Base-by-base conservation (phyloP, 164 flowering plant species). In the Vitis riparia region DNA sequence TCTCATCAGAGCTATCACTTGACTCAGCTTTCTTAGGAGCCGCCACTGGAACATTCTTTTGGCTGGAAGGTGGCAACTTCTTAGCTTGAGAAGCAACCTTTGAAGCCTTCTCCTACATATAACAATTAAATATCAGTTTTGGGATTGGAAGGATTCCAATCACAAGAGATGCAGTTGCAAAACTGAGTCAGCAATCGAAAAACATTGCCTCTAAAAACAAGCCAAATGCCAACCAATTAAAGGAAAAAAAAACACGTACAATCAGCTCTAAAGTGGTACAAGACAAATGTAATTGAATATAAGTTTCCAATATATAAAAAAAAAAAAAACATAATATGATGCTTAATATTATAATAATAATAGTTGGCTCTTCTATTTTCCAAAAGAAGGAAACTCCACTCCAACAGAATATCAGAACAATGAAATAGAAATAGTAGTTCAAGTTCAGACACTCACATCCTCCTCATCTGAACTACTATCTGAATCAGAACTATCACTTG, bases 401-500 rank as follows among this genome's bases (percentile, higher is more conserved):
- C 3, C 11, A 37, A 37, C 7, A 57, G 6, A 2, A 10, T n/a
- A 57, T 30, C 15, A 11, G 30, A 59, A 17, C 50, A 9, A 13
- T 23, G 47, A 13, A 37, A 15, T 11, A 57, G 9, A 53, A 19
- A 1, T 10, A 13, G 19, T 11, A 44, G 13, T 11, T 14, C 9
- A 8, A 32, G 3, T 13, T 14, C 9, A 8, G 19, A 1, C 9
- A 44, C 61, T 53, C 53, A 67, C 70, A 27, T 4, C 47, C 23
- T 78, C 81, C 44, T 78, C 84, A 65, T 75, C 79, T n/a, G 81
- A 75, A 63, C 72, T 68, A 60, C 71, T 71, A 55, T 81, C 84
- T 8, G 78, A 73, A 15, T 70, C 74, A 11, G 77, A 71, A 47
- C 55, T 60, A 4, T 77, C 77, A 61, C 66, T 66, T 3, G 78